phyloP scores from a whole-genome alignment of 106 monocot species.

The Hemerocallis citrina region DNA sequence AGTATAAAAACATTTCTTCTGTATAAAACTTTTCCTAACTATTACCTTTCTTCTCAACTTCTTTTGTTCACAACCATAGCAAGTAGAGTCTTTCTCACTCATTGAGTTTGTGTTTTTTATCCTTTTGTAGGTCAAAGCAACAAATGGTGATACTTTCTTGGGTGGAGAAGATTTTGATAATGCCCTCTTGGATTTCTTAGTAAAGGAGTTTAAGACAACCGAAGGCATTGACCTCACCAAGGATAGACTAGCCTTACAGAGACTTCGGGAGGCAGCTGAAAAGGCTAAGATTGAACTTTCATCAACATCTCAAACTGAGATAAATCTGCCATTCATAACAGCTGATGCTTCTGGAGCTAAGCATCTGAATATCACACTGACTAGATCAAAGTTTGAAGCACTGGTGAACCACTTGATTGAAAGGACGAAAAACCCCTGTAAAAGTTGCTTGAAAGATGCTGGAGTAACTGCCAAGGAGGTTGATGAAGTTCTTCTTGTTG shows the following conservation, averaged over 20 bases:
- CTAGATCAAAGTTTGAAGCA: conserved; percentile 51
- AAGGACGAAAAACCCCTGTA: conserved; percentile 37
- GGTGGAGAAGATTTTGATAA: conserved; percentile 43
- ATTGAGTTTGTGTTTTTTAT: no score
- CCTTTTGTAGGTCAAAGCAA: conserved; percentile 29
- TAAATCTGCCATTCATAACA: conserved; percentile 46
- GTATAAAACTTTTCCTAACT: no score
- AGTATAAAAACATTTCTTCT: no score
- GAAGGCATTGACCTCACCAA: conserved; percentile 37
- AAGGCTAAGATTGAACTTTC: conserved; percentile 45
- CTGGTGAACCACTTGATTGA: conserved; percentile 42
- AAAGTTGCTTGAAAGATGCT: conserved; percentile 56
- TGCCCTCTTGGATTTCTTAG: conserved; percentile 26
- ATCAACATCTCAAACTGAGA: conserved; percentile 37
- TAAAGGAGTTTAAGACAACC: conserved; percentile 37
- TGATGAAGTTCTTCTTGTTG: conserved; percentile 63
- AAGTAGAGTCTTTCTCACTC: no score
- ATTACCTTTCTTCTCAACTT: no score
- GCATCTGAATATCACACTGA: conserved; percentile 45
- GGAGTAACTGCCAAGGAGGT: conserved; percentile 34
- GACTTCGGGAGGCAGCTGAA: conserved; percentile 39
- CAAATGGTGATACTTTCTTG: conserved; percentile 44
- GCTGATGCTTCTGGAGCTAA: conserved; percentile 50
- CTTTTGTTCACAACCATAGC: no score
- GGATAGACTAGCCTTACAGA: conserved; percentile 23